Evolutionary conservation across 306 rosid species (phyloP).

Genomic region (Morella rubra): DNA sequence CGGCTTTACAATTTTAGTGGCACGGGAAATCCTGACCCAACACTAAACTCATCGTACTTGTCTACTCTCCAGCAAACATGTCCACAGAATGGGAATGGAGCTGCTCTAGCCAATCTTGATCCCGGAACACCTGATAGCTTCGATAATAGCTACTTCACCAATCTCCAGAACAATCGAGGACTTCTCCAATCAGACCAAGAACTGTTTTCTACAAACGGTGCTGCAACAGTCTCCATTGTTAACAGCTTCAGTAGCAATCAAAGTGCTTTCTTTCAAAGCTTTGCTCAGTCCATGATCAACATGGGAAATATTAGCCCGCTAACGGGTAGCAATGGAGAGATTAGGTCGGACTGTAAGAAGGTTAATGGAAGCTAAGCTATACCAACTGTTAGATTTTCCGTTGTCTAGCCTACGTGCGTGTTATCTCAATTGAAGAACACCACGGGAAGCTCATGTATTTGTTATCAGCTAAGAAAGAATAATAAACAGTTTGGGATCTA

Average conservation of each 20-base stretch:
- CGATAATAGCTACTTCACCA: conserved; percentile 62
- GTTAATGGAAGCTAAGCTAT: conserved; percentile 47
- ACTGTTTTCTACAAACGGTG: conserved; percentile 45
- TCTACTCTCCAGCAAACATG: conserved; percentile 51
- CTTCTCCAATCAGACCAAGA: conserved; percentile 64
- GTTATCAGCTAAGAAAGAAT: not conserved
- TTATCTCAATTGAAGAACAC: too few relatives aligned
- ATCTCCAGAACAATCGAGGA: conserved; percentile 38
- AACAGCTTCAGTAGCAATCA: conserved; percentile 53
- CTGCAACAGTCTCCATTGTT: conserved; percentile 51
- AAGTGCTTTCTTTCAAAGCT: conserved; percentile 47
- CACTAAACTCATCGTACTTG: conserved; percentile 49
- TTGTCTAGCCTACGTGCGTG: too few relatives aligned
- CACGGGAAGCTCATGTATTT: too few relatives aligned
- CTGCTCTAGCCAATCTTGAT: conserved; percentile 47
- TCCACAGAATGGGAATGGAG: conserved; percentile 50
- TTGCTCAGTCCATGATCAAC: conserved; percentile 65
- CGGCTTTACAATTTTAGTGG: conserved; percentile 54
- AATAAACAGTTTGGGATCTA: not conserved
- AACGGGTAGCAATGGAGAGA: conserved; percentile 57
- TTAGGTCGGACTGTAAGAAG: conserved; percentile 59
- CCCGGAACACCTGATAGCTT: conserved; percentile 38
- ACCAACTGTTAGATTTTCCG: too few relatives aligned
- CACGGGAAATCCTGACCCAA: conserved; percentile 56
- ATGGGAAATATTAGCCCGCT: conserved; percentile 70